A percentile compares a stretch with the other conserved stretches of the same genome.
phyloP scores from a whole-genome alignment of 306 rosid genomes.

The Aeschynomene evenia region DNA sequence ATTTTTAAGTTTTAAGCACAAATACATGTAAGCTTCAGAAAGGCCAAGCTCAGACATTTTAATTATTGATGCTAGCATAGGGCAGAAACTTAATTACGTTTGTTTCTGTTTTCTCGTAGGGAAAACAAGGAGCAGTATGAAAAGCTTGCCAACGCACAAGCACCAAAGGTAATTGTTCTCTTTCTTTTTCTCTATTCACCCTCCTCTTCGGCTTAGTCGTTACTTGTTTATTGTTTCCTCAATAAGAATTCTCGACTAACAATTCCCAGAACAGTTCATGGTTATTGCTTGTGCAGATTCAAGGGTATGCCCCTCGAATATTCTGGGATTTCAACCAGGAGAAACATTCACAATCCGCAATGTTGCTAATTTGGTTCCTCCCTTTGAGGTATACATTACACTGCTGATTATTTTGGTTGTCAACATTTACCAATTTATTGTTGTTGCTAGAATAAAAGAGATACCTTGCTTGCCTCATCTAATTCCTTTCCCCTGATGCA shows the following conservation, averaged over 20 bases:
- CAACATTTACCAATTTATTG: neutral
- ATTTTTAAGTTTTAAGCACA: conserved; percentile 70
- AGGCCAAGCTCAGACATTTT: conserved; percentile 2
- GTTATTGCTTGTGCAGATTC: conserved; percentile 99
- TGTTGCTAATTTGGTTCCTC: conserved; percentile 89
- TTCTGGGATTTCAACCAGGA: conserved; percentile 94
- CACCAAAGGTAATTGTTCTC: conserved; percentile 64
- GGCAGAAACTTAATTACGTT: conserved; percentile 20
- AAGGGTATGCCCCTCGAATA: conserved; percentile 85
- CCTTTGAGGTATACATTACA: conserved; percentile 61
- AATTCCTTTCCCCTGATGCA: conserved; percentile 37
- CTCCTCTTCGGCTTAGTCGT: neutral
- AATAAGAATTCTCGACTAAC: conserved; percentile 41
- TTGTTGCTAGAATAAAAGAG: neutral
- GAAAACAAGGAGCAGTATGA: conserved; percentile 61
- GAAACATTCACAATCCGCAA: conserved; percentile 89
- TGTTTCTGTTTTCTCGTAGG: conserved; percentile 48
- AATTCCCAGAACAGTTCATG: conserved; percentile 74
- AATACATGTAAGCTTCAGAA: conserved; percentile 59
- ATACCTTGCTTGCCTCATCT: conserved; percentile 1
- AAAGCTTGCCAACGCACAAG: conserved; percentile 74
- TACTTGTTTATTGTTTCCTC: conserved; percentile 4
- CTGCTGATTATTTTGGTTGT: conserved; percentile 23
- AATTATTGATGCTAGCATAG: neutral
- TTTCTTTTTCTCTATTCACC: neutral